A percentile compares a stretch with the other conserved stretches of the same genome.
phyloP scores from a whole-genome alignment of 192 early-diverging fungal genomes.

The Coemansia sp. region DNA sequence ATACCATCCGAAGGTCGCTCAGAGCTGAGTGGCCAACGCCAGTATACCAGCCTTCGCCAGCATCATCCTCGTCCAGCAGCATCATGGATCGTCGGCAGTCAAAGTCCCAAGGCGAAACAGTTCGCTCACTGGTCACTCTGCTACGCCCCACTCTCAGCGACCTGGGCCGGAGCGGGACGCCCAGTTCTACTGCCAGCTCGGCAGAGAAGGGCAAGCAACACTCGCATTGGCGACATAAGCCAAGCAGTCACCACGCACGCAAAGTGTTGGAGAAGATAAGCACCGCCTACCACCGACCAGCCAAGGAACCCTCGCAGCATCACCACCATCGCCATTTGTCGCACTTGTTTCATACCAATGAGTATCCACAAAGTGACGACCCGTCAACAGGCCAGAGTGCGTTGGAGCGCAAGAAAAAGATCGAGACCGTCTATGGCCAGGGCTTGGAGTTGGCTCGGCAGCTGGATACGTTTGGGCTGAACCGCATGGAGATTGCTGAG shows the following conservation, averaged over 20 bases:
- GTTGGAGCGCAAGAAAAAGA: conserved; percentile 16
- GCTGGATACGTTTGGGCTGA: conserved; percentile 21
- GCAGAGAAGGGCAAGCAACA: neutral
- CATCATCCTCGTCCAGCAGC: neutral
- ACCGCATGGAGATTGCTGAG: conserved; percentile 18
- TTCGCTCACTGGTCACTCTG: neutral
- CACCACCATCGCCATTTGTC: conserved; percentile 1
- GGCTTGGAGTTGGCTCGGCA: conserved; percentile 22
- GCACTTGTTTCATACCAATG: conserved; percentile 5
- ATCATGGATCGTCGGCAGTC: neutral
- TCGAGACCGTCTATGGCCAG: conserved; percentile 18
- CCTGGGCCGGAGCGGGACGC: neutral
- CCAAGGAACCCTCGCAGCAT: neutral
- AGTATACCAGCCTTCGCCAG: neutral
- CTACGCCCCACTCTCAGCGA: neutral
- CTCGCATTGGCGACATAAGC: neutral
- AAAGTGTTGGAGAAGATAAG: conserved; percentile 14
- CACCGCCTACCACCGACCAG: neutral
- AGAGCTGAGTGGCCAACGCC: conserved; percentile 15
- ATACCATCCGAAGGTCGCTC: conserved; percentile 21
- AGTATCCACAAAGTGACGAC: conserved; percentile 43
- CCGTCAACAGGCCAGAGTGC: conserved; percentile 20
- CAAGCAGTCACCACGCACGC: conserved; percentile 1
- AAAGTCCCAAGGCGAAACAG: conserved; percentile 3
- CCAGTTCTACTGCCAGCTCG: neutral